Evolutionary conservation across 2,329 filamentous ascomycete species (phyloP).

Genomic region (Furcasterigmium furcatum): DNA sequence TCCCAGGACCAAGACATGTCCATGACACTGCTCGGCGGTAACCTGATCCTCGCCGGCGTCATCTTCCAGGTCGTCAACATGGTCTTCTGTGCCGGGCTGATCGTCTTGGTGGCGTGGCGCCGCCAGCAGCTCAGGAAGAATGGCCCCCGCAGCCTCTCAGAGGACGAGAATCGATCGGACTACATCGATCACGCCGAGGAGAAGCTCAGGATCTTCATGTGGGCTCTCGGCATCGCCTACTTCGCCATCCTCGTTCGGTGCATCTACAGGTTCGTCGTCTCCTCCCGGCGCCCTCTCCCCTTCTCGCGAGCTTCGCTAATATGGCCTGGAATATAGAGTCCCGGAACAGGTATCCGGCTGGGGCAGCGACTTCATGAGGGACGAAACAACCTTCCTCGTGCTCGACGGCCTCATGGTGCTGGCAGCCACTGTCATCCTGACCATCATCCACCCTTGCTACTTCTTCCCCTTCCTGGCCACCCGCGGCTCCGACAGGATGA

Average conservation of each 20-base stretch:
- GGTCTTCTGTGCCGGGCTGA: constrained; percentile 15
- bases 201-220: constrained; percentile 4
- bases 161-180: too few species aligned
- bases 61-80: constrained; percentile 21
- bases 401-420: neutral
- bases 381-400: neutral
- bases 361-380: neutral
- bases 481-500: too few species aligned
- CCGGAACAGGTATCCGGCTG: neutral
- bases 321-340: too few species aligned
- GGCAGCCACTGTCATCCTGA: neutral
- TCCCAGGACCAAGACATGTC: too few species aligned
- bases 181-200: too few species aligned
- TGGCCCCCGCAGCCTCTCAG: neutral
- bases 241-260: constrained; percentile 10
- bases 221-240: constrained; percentile 7
- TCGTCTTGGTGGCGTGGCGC: constrained; percentile 7
- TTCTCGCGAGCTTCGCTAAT: neutral
- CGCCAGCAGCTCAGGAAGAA: neutral
- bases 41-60: constrained; percentile 18
- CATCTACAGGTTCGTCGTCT: constrained; percentile 9
- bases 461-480: neutral
- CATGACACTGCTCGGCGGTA: constrained; percentile 10
- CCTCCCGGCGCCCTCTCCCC: neutral
- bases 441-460: neutral